phyloP scores from a whole-genome alignment of 148 eudicot genomes.

The Fallopia convolvulus region DNA sequence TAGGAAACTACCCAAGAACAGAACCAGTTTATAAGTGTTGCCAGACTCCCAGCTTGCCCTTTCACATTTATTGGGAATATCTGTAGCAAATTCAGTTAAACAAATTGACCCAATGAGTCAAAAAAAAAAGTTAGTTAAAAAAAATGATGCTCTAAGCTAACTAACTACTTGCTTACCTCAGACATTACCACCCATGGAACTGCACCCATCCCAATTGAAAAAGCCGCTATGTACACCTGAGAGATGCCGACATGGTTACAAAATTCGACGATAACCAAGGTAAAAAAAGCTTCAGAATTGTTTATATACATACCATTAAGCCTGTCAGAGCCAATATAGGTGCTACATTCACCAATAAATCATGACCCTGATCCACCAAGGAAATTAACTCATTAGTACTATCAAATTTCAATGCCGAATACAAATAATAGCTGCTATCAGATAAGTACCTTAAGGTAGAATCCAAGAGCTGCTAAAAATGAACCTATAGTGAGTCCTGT shows the following conservation, averaged over 20 bases:
- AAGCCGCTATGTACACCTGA: conserved; percentile 14
- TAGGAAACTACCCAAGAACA: conserved; percentile 3
- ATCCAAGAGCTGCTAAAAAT: conserved; percentile 5
- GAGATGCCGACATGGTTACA: not conserved
- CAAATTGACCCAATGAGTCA: not conserved
- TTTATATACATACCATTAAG: not conserved
- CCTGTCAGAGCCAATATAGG: conserved; percentile 8
- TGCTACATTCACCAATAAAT: not conserved
- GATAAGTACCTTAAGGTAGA: conserved; percentile 8
- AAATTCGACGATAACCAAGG: not conserved
- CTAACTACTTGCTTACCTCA: conserved; percentile 37
- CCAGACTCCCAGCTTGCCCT: conserved; percentile 6
- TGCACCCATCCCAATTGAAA: conserved; percentile 88
- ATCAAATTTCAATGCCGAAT: too few relatives aligned
- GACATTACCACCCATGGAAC: conserved; percentile 96
- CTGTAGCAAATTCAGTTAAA: not conserved
- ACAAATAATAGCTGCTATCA: not conserved
- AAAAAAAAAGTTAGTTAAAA: not conserved
- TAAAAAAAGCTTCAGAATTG: not conserved
- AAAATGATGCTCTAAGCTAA: not conserved
- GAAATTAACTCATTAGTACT: not conserved
- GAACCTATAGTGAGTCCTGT: conserved; percentile 8
- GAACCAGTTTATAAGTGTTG: conserved; percentile 4
- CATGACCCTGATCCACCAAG: conserved; percentile 1
- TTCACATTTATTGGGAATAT: conserved; percentile 2